A percentile compares a stretch with the other conserved stretches of the same genome.
Evolutionary conservation across 768 basidiomycete genomes (phyloP).

Genomic region (Rhizopogon sp.): DNA sequence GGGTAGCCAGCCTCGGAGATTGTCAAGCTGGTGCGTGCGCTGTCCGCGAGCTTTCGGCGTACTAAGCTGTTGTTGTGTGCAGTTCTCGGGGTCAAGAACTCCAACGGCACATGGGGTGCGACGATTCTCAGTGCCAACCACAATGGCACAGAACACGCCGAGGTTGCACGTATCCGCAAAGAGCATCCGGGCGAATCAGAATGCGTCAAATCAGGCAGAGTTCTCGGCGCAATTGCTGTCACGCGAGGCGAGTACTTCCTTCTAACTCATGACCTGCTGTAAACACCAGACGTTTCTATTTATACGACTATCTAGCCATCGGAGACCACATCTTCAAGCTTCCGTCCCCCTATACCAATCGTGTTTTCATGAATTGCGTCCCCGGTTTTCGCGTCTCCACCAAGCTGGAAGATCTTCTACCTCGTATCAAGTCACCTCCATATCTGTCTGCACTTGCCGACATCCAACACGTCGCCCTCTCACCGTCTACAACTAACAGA

Average conservation of each 20-base stretch:
- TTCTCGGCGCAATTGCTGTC: slow-evolving; percentile 52
- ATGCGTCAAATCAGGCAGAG: slow-evolving; percentile 38
- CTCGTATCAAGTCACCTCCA: slow-evolving; percentile 47
- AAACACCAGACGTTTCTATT: background rate
- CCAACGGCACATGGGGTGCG: slow-evolving; percentile 32
- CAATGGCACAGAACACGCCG: slow-evolving; percentile 40
- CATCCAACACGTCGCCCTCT: slow-evolving; percentile 34
- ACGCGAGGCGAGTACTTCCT: slow-evolving; percentile 39
- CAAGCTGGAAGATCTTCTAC: slow-evolving; percentile 36
- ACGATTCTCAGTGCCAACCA: slow-evolving; percentile 42
- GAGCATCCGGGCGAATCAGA: slow-evolving; percentile 46
- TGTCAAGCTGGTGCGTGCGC: slow-evolving; percentile 42
- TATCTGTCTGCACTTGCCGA: slow-evolving; percentile 45
- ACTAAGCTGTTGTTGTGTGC: background rate
- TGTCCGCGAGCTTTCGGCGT: background rate
- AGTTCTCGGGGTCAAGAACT: slow-evolving; percentile 39
- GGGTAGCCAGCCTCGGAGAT: slow-evolving; percentile 56
- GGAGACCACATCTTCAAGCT: slow-evolving; percentile 55
- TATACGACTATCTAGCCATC: slow-evolving; percentile 32
- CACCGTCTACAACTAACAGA: slow-evolving; percentile 8
- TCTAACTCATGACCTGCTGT: background rate
- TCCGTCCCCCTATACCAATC: slow-evolving; percentile 40
- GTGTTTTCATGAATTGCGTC: slow-evolving; percentile 38
- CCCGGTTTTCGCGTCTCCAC: slow-evolving; percentile 32
- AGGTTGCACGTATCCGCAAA: slow-evolving; percentile 33